A percentile compares a stretch with the other conserved stretches of the same genome.
These are phyloP conservation scores for Tylopilus orsonianus DNA, from an alignment of 1,284 basidiomycete genomes.

Conservation along the genomic window DNA sequence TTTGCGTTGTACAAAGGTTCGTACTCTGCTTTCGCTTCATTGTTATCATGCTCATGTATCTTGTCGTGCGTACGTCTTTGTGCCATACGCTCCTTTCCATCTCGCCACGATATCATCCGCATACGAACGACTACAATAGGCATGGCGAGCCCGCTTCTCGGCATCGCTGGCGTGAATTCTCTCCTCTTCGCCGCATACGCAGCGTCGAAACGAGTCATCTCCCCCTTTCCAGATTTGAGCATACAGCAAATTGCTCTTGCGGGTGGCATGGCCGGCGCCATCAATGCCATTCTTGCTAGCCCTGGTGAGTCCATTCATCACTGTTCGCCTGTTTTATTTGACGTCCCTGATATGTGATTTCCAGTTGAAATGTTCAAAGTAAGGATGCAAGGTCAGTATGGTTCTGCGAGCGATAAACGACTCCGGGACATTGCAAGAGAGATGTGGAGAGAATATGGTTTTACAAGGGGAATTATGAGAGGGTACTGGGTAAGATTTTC, in stretches of 20 bases:
- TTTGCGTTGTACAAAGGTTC: conserved; percentile 90
- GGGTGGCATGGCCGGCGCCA: conserved; percentile 88
- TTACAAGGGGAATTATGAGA: conserved; percentile 88
- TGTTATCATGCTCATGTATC: no score
- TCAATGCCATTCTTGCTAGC: conserved; percentile 84
- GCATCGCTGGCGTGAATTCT: conserved; percentile 96
- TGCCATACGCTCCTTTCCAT: neutral
- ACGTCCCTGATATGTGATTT: neutral
- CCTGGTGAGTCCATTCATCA: conserved; percentile 56
- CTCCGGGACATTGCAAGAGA: conserved; percentile 71
- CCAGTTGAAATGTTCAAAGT: conserved; percentile 90
- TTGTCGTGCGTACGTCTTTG: no score
- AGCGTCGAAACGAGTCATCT: conserved; percentile 77
- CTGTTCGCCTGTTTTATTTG: neutral
- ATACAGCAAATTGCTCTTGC: conserved; percentile 81
- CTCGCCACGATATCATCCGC: neutral
- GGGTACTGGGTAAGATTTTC: conserved; percentile 82
- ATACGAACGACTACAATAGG: conserved; percentile 46
- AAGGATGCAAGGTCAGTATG: conserved; percentile 96
- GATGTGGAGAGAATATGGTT: conserved; percentile 85
- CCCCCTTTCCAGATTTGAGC: conserved; percentile 82
- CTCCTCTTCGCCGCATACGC: conserved; percentile 92
- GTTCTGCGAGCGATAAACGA: conserved; percentile 71
- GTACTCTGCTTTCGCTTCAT: conserved; percentile 3
- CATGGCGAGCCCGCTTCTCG: conserved; percentile 88